Percentiles rank a stretch among this genome's conserved stretches.
Evolutionary conservation across 805 yeast species (phyloP).

Genomic region (Starmerella etchellsii): DNA sequence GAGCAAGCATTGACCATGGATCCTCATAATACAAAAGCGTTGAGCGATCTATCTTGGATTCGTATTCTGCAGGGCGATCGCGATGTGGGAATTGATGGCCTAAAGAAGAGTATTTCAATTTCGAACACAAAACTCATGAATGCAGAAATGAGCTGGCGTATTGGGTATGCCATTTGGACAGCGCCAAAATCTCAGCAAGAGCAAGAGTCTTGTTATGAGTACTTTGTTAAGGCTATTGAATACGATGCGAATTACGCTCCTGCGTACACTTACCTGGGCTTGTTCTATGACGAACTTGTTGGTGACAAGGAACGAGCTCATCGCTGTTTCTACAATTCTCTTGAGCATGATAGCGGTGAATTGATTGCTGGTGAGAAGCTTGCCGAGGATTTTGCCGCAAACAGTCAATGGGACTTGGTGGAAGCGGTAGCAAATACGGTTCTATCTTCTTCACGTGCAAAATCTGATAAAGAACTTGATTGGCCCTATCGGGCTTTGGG

Average conservation of each 20-base stretch:
- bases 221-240: constrained; percentile 46
- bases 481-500: constrained; percentile 93
- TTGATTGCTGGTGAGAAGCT: constrained; percentile 59
- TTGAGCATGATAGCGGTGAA: constrained; percentile 72
- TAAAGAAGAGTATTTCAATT: constrained; percentile 39
- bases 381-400: constrained; percentile 53
- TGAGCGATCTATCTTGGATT: constrained; percentile 71
- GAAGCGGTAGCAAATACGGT: constrained; percentile 58
- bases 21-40: constrained; percentile 47
- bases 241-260: constrained; percentile 56
- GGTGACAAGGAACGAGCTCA: constrained; percentile 56
- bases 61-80: constrained; percentile 37
- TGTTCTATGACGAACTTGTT: constrained; percentile 47
- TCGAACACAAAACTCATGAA: constrained; percentile 24
- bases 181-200: constrained; percentile 1
- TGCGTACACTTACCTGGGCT: constrained; percentile 70
- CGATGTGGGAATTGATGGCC: constrained; percentile 12
- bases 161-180: constrained; percentile 49
- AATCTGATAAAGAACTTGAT: constrained; percentile 9
- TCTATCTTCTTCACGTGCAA: constrained; percentile 42
- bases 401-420: constrained; percentile 74
- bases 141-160: constrained; percentile 56
- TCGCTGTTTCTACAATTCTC: constrained; percentile 79
- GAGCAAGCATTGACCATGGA: constrained; percentile 35
- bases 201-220: constrained; percentile 41